Evolutionary conservation across 2,329 filamentous ascomycete genomes (phyloP).

Genomic region (Talaromyces sp.): DNA sequence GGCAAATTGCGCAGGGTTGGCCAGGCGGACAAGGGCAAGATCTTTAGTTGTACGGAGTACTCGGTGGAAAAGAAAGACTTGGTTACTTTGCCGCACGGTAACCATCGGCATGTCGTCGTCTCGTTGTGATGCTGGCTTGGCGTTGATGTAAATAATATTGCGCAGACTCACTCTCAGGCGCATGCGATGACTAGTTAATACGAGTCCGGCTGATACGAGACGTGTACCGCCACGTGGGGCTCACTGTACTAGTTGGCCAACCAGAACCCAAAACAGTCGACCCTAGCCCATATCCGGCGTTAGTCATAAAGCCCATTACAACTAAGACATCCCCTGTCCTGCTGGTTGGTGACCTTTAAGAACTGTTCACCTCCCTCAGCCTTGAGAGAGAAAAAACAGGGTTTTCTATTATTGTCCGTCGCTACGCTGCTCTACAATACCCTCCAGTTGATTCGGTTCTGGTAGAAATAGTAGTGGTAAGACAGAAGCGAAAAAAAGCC

Average conservation of each 20-base stretch:
- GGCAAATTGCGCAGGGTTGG: not conserved
- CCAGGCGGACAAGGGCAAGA: not conserved
- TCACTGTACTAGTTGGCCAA: not conserved
- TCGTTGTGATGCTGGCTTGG: too few species aligned
- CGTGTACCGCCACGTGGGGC: not conserved
- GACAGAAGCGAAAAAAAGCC: not conserved
- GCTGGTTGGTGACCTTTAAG: not conserved
- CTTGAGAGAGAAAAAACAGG: not conserved
- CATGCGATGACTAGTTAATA: not conserved
- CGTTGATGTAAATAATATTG: too few species aligned
- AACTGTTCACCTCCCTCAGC: not conserved
- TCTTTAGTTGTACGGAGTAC: too few species aligned
- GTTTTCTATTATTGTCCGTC: not conserved
- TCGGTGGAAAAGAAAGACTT: too few species aligned
- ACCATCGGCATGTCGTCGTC: too few species aligned
- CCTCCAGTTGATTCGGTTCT: not conserved
- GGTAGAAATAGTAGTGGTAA: not conserved
- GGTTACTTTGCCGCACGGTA: too few species aligned
- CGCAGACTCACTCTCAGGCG: not conserved
- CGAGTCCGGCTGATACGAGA: not conserved
- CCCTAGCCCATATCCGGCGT: not conserved
- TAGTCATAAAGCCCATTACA: not conserved
- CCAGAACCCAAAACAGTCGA: not conserved
- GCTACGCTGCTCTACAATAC: not conserved
- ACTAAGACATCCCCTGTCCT: not conserved